These are phyloP conservation scores for Podaxis carcinomalis DNA, from an alignment of 768 basidiomycete species.

Conservation along the genomic window DNA sequence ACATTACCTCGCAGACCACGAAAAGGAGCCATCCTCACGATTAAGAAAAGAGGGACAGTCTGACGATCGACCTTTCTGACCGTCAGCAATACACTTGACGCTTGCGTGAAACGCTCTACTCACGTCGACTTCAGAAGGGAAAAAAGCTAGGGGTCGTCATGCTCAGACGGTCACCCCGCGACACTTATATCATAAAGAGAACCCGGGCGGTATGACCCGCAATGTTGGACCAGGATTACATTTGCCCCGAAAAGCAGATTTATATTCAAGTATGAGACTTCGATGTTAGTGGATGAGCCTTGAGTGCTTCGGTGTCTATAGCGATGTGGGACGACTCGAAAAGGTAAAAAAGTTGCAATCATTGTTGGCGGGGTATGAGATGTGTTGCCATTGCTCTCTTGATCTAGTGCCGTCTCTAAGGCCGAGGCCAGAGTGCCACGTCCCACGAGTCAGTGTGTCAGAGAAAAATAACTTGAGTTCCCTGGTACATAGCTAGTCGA, in stretches of 20 bases:
- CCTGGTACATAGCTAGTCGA: background rate
- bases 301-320: conserved; percentile 7
- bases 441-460: background rate
- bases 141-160: conserved; percentile 9
- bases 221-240: conserved; percentile 7
- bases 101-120: background rate
- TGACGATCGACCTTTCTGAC: conserved; percentile 16
- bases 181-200: conserved; percentile 11
- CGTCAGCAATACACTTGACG: background rate
- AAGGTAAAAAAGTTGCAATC: background rate
- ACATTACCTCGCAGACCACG: background rate
- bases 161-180: background rate
- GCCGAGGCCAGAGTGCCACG: background rate
- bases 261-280: conserved; percentile 2
- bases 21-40: background rate
- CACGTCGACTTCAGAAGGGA: conserved; percentile 15
- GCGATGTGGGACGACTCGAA: background rate
- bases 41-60: background rate
- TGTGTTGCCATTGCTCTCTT: background rate
- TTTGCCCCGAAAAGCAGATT: conserved; percentile 1
- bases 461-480: background rate
- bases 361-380: background rate
- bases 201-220: conserved; percentile 4
- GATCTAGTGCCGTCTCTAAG: background rate
- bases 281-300: background rate